Base-by-base conservation (phyloP, 2,329 filamentous ascomycete genomes). In the Rugonectria rugulosa region DNA sequence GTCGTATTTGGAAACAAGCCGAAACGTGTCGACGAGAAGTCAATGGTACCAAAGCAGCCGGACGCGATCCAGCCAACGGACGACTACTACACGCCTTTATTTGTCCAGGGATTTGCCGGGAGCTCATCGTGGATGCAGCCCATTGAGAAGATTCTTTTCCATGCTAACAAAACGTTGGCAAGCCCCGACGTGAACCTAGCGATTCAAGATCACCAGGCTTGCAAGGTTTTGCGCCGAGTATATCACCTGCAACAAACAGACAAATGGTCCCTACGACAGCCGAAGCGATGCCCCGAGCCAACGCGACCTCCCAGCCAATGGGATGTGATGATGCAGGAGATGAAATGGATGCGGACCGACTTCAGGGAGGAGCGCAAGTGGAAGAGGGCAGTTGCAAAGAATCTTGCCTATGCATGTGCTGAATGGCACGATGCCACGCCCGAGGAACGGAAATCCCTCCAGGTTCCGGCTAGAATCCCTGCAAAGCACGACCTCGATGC, bases 331-430 rank as follows among this genome's bases (percentile, higher is more conserved):
- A 78, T 99, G 26, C 85, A 92, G 64, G 93, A 99, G 77, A 91
- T 94, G 84, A 96, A 93, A 72, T 98, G 94, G 94, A 96, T 99
- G 91, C 86, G 93, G 45, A 97, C 92, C 2, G 95, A 99, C 73
- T 98, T 97, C 68, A 85, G 90, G 46, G 91, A 97, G 73, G 95
- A 98, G 72, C 81, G 92, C 34, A 97, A 96, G 71, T 97, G 93
- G 92, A 98, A 97, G 75, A 87, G 86, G 69, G 85, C 89, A 3
- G 84, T 89, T 29, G 93, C 93, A 5, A 88, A 88, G 55, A 92
- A 88, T 53, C 80, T 97, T 56, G 95, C 92, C 1, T 80, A 88
- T 66, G 90, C 89, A 66, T 98, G 94, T 72, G 91, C 89, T 0
- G 88, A 94, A 64, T 99, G 91, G 85, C 83, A 92, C 31, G 81